Evolutionary conservation across 139 green algal species (phyloP), one percentile per base, ranked within the genome.

Genomic region (Bryopsis sp.): DNA sequence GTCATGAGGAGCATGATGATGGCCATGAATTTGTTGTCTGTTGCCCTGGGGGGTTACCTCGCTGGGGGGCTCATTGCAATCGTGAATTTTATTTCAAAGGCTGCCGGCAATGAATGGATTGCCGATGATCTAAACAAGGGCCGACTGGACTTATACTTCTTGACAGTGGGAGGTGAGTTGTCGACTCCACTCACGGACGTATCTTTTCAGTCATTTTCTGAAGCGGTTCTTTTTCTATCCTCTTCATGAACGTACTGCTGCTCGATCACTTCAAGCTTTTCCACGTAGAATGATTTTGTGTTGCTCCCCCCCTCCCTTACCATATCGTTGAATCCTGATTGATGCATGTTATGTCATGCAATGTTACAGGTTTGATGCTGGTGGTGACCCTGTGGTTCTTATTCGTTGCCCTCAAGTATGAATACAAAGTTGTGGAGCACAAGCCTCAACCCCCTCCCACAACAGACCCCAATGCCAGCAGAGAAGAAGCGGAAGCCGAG

Each of bases 1-100:
- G 82, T 92, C 28, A 97, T 97, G 91, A 82, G 91, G 59, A 89
- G 76, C 59, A 95, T 87, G 72, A 89, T 78, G 77, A 94, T 93
- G 82, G 91, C 91, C 2, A 76, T 96, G 47, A 79, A 90, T 78
- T 33, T 58, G 83, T 96, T 67, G 81, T 92, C 58, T 84, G 72
- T 88, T 28, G 79, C 78, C 39, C 76, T 95, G 31, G 91, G 91
- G 58, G 83, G 72, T 67, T 96, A 96, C 83, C 72, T 93, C 11
- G 84, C 84, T 8, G 86, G 86, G 47, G 72, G 72, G 15, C 46
- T 94, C 24, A 79, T 92, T 31, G 76, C n/a, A 39, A 61, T 60
- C 39, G 79, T 88, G 48, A 71, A 80, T 57, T 48, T 35, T 3
- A 54, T 70, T 58, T 75, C 34, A 33, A 64, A 39, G n/a, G 11